These are phyloP conservation scores for Lichtheimia ramosa DNA, from an alignment of 371 early-diverging fungal genomes.

Conservation along the genomic window DNA sequence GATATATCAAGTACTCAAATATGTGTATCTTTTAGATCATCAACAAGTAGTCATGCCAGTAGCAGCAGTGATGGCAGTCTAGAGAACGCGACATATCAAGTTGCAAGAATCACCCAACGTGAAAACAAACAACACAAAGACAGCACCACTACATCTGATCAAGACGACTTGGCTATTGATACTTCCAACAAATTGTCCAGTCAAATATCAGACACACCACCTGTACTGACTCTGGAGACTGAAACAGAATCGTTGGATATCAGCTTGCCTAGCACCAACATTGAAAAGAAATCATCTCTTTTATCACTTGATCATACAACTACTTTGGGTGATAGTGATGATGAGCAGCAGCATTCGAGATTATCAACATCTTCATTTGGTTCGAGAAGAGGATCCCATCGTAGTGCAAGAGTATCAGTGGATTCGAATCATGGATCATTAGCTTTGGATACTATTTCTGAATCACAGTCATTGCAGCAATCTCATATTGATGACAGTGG, in stretches of 20 bases:
- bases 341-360: background rate
- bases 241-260: background rate
- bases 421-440: background rate
- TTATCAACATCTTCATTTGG: background rate
- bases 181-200: background rate
- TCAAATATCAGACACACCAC: background rate
- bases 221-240: background rate
- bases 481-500: too few species aligned
- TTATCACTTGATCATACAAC: too few species aligned
- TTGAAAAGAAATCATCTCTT: too few species aligned
- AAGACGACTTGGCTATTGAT: too few species aligned
- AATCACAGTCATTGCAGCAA: background rate
- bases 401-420: background rate
- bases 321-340: background rate
- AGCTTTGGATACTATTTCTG: background rate
- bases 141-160: too few species aligned
- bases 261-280: background rate
- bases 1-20: too few species aligned
- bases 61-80: background rate
- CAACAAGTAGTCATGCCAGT: background rate
- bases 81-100: background rate
- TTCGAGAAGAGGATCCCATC: slow-evolving; percentile 1
- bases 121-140: too few species aligned
- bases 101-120: background rate
- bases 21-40: background rate